Percentiles rank a stretch among this genome's conserved stretches.
Evolutionary conservation across 192 early-diverging fungal genomes (phyloP).

Genomic region (Coemansia sp.): DNA sequence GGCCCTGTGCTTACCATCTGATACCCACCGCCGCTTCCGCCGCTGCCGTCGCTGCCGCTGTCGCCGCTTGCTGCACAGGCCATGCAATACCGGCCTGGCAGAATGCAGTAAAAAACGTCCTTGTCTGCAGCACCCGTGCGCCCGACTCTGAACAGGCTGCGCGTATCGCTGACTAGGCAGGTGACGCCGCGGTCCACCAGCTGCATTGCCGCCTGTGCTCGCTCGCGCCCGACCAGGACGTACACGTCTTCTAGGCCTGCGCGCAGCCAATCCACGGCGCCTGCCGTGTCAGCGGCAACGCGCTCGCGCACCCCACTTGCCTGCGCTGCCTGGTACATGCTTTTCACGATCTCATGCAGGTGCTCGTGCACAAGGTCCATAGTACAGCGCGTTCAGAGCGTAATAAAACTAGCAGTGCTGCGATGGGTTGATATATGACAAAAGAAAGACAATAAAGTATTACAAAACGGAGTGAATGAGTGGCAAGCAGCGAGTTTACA

Average conservation of each 20-base stretch:
- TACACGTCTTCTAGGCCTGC: conserved; percentile 25
- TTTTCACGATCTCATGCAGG: conserved; percentile 27
- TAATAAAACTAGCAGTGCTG: no score
- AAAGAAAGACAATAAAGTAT: no score
- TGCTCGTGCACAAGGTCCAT: conserved; percentile 48
- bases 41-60: not conserved
- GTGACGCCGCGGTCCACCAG: conserved; percentile 40
- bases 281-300: not conserved
- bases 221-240: conserved; percentile 29
- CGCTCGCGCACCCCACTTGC: not conserved
- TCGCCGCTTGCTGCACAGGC: conserved; percentile 8
- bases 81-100: conserved; percentile 42
- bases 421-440: no score
- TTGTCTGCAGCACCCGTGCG: conserved; percentile 3
- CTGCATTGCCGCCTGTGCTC: conserved; percentile 19
- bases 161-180: conserved; percentile 30
- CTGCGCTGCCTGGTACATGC: conserved; percentile 8
- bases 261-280: not conserved
- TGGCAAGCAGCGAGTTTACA: no score
- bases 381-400: no score
- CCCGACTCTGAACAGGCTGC: conserved; percentile 28
- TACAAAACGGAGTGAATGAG: no score
- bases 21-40: not conserved
- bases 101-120: conserved; percentile 38
- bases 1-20: conserved; percentile 7